Base-by-base conservation (phyloP, 164 flowering plant species). In the Vitis labrusca region DNA sequence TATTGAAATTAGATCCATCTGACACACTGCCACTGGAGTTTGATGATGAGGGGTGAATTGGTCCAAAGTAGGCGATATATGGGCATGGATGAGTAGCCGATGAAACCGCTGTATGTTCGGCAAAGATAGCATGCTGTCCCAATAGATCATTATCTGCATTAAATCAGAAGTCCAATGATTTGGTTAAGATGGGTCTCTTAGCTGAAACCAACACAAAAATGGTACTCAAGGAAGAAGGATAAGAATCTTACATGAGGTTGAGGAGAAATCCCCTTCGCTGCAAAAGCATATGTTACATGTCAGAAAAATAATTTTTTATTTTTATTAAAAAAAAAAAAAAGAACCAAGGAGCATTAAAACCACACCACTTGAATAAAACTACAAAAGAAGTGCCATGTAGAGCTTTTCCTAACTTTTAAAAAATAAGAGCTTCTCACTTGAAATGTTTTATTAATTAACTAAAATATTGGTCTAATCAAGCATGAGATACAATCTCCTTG, bases 81-180 rank as follows among this genome's bases (percentile, higher is more conserved):
- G 98, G 98, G 80, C 98, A 93, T n/a, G 88, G 86, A 77, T 88
- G 97, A 51, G 78, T 51, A 55, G 86, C 84, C 59, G 98, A 89
- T 71, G 98, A 84, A 37, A 88, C 89, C 9, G 89, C 76, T 60
- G 95, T 69, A 68, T 85, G 92, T 71, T 91, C 97, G 16, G 93
- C 80, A 79, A 85, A 91, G 62, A 88, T 63, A 53, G 90, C 80
- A 78, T 83, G 89, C 57, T 85, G 97, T 44, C 88, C 92, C 71
- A 90, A 61, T 27, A 87, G 78, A 67, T 91, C 97, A 75, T 88
- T 92, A 86, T 88, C 97, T 93, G 82, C 80, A 80, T 74, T 58
- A n/a, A 72, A 66, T 49, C 50, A 60, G 51, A 19, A 70, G 17
- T 63, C 50, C 30, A 14, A 49, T 67, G 52, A 63, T 56, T 47